Base-by-base conservation (phyloP, 768 basidiomycete species). In the Austroboletus festivus region DNA sequence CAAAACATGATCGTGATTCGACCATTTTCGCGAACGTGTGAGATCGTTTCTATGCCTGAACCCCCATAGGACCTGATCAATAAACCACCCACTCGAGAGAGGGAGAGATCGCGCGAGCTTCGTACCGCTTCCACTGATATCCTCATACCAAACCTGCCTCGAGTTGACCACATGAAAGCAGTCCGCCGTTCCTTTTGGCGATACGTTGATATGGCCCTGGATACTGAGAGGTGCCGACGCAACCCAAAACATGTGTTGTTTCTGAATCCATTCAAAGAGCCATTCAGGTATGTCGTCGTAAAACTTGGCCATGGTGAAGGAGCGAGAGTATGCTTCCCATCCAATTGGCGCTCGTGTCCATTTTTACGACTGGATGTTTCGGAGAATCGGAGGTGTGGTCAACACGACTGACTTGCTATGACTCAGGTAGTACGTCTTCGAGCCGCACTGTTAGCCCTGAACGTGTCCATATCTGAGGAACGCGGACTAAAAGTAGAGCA, bases 241-340 rank as follows among this genome's bases (percentile, higher is more conserved):
- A 12, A 87, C 83, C 81, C 82, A 86, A 63, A 86, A 88, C 43
- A 86, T 68, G 45, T 83, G 75, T 62, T 88, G 85, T 49, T 79
- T 71, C 40, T 68, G 54, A 15, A 86, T 76, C 83, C 83, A 86
- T 47, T 71, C 64, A n/a, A 76, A 54, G 34, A 83, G 67, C 53
- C 73, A 71, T 7, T 72, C 69, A 0, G 83, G 79, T n/a, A 86
- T 80, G 33, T 76, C 70, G 49, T 81, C 73, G 57, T 74, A 78
- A 60, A 73, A 81, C 51, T 80, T 71, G 38, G 68, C 82, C 83
- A 85, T 86, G 41, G 44, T 50, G 35, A 13, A 19, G 23, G 30
- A 6, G 8, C 6, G 16, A 23, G 22, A 15, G 15, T 34, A 22
- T 41, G 18, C 11, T 51, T n/a, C n/a, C n/a, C n/a, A n/a, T n/a